Base-by-base conservation (phyloP, 116 monocot genomes). In the Cymodocea nodosa region DNA sequence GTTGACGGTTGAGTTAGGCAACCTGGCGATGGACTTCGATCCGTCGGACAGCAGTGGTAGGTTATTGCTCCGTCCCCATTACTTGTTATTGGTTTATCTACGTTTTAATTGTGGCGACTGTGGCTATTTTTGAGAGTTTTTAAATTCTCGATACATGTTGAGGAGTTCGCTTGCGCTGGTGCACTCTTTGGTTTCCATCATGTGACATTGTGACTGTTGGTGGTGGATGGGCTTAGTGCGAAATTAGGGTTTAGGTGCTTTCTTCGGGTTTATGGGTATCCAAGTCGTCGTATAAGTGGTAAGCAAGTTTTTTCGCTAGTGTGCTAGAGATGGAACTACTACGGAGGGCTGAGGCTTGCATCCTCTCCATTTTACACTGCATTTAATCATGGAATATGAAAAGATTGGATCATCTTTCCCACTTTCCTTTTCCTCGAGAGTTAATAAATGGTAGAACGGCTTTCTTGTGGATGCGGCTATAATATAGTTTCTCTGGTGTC, bases 11-110 rank as follows among this genome's bases (percentile, higher is more conserved):
- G 44, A 44, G 44, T 44, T 1, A 44, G 44, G 12, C 7, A 44
- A 1, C 44, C 44, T 18, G 18, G 0, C 62, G 30, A 81, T 77
- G 81, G 81, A 76, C 49, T 81, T 66, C 64, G 77, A 65, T 62
- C 73, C 73, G 35, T 67, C 73, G 1, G 81, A 81, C 36, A 81
- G 81, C 77, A 81, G 81, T 48, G 81, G 81, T 81, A 60, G 68
- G 81, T 75, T 55, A 13, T 51, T 44, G 1, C 44, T 44, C 44
- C 12, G 8, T 30, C 30, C 30, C 30, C 30, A 30, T 30, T 3
- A 30, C 30, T 30, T 30, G 16, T n/a, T 58, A 23, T 51, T 63
- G 14, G 23, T 25, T 39, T 39, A 36, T 18, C 19, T 62, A 10
- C n/a, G n/a, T 36, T 4, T 20, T 58, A 22, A 62, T 18, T n/a